Evolutionary conservation across 2,329 filamentous ascomycete genomes (phyloP), one percentile per base, ranked within the genome.

Genomic region (Alternaria panax): DNA sequence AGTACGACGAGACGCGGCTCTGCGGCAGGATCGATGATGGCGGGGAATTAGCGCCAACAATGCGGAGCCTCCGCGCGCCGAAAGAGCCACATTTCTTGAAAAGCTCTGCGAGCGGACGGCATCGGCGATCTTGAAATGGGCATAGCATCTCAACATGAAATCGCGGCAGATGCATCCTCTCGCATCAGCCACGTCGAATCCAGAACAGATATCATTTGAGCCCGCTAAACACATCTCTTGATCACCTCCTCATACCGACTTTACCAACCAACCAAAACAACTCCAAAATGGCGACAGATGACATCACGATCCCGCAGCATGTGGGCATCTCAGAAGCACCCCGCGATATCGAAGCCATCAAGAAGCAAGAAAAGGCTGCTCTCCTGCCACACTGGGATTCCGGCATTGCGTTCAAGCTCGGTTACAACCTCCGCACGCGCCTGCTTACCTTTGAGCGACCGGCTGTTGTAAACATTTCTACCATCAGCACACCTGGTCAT

Each of bases 381-480:
- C 50, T 63, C 6, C 75, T 82, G 51, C 79, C 81, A 7, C 53
- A 80, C 64, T 91, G 91, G 80, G 89, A 87, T 12, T 77, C 83
- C 25, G 75, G 81, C 11, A 86, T 88, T 63, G 88, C 88, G 46
- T 89, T 86, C 79, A 81, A 83, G 30, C 82, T 91, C 2, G 89
- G 89, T 59, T 82, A 82, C 63, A 82, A 87, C 6, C 83, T 91
- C 14, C 85, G 88, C 67, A 84, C 81, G 6, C 84, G 87, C 16
- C 84, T 91, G 6, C 77, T 85, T 11, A 78, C 83, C 4, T 81
- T 86, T 58, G 54, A 58, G 25, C 81, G 83, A 32, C 84, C 88
- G 0, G 80, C 83, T n/a, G 80, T 90, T 12, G 84, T 91, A 69
- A 84, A 85, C 70, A 90, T 91, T 75, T 80, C 83, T n/a, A 70